Evolutionary conservation across 768 basidiomycete species (phyloP).

Genomic region (Crepidotus variabilis): DNA sequence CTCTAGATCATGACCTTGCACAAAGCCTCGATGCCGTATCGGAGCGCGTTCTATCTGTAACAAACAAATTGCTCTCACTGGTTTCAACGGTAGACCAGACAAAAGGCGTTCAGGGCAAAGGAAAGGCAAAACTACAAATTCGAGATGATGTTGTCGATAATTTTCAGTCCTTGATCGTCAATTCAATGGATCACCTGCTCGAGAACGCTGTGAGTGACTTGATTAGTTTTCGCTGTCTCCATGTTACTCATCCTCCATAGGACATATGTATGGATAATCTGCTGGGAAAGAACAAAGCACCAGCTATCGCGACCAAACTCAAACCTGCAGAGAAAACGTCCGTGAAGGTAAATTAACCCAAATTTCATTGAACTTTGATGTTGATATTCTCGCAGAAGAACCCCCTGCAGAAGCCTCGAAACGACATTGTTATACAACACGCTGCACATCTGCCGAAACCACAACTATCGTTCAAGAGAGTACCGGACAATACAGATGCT

Average conservation of each 20-base stretch:
- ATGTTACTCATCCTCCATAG: conserved; percentile 29
- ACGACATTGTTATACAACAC: conserved; percentile 67
- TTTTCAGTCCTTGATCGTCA: conserved; percentile 76
- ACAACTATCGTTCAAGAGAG: conserved; percentile 66
- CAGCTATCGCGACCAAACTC: conserved; percentile 58
- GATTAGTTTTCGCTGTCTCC: neutral
- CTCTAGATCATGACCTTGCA: conserved; percentile 71
- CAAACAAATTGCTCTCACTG: conserved; percentile 59
- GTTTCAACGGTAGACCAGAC: conserved; percentile 39
- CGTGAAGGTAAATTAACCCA: conserved; percentile 25
- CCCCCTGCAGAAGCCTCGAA: conserved; percentile 31
- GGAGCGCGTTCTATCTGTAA: conserved; percentile 57
- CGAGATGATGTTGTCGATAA: conserved; percentile 85
- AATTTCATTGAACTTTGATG: neutral
- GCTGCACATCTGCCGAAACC: conserved; percentile 78
- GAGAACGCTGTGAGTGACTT: conserved; percentile 68
- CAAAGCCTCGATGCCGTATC: conserved; percentile 69
- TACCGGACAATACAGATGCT: conserved; percentile 53
- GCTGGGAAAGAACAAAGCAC: conserved; percentile 64
- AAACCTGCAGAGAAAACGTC: conserved; percentile 17
- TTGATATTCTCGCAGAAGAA: conserved; percentile 9
- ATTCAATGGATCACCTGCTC: conserved; percentile 78
- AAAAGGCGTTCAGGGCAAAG: conserved; percentile 36
- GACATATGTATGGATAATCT: conserved; percentile 82
- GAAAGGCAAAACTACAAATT: conserved; percentile 51